These are phyloP conservation scores for Ambrosia hybrid DNA, from an alignment of 140 eudicot genomes.

Conservation along the genomic window DNA sequence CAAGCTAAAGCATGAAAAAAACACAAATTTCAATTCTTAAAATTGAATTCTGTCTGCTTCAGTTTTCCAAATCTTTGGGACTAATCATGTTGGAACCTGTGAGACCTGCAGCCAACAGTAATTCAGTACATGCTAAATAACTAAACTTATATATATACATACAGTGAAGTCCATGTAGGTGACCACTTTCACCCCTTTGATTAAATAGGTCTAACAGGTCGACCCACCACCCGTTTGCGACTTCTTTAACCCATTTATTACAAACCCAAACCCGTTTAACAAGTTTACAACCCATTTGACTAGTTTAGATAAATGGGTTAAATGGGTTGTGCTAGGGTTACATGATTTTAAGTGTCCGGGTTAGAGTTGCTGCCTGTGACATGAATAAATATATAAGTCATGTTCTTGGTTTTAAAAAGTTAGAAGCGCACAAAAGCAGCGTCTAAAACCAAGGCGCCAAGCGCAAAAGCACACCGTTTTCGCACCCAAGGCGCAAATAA, in stretches of 20 bases:
- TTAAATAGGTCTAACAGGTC: no score
- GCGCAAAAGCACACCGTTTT: no score
- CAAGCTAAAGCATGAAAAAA: neutral
- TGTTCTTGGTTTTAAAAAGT: no score
- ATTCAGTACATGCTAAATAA: neutral
- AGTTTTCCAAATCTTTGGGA: neutral
- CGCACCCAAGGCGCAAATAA: no score
- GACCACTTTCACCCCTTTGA: no score
- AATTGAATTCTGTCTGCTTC: slow-evolving; percentile 9
- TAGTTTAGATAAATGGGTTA: neutral
- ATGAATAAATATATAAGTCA: no score
- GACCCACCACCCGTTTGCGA: neutral
- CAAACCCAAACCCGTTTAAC: slow-evolving; percentile 29
- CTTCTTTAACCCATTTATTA: neutral
- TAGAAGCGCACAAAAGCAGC: no score
- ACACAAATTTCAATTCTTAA: slow-evolving; percentile 11
- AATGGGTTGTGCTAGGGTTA: neutral
- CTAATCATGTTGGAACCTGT: slow-evolving; percentile 44
- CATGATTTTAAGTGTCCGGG: neutral
- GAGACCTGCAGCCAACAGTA: slow-evolving; percentile 37
- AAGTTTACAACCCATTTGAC: neutral
- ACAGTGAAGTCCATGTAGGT: neutral
- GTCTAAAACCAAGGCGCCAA: no score
- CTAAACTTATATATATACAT: neutral
- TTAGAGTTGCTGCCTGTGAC: no score